phyloP scores from a whole-genome alignment of 208 protist genomes.

The Trypanosoma melophagium region DNA sequence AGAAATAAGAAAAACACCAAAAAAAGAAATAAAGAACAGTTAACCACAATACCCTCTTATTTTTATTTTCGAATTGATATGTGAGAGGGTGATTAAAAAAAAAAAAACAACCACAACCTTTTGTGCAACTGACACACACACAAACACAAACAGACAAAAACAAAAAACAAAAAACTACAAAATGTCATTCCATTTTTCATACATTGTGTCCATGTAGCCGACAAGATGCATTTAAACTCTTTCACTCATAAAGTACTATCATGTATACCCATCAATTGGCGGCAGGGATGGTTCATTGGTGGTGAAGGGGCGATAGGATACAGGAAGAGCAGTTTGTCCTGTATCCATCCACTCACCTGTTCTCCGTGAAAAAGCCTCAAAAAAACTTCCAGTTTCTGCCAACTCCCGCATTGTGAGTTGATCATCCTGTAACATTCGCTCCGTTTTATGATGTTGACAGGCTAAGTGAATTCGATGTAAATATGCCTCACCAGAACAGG shows the following conservation, averaged over 20 bases:
- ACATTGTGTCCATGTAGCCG: too few relatives aligned
- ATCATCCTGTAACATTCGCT: neutral
- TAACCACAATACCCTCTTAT: too few relatives aligned
- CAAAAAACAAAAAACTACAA: too few relatives aligned
- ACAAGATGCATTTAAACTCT: neutral
- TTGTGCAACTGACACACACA: too few relatives aligned
- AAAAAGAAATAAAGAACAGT: too few relatives aligned
- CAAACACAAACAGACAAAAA: too few relatives aligned
- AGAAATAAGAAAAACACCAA: too few relatives aligned
- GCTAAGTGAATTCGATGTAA: slow-evolving; percentile 26
- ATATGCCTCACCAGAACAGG: slow-evolving; percentile 31
- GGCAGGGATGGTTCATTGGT: slow-evolving; percentile 69
- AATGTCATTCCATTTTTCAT: too few relatives aligned
- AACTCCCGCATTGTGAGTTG: neutral
- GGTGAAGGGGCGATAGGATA: slow-evolving; percentile 51
- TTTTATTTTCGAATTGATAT: too few relatives aligned
- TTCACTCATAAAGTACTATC: neutral
- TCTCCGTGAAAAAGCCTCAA: slow-evolving; percentile 33
- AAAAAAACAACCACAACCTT: too few relatives aligned
- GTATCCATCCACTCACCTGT: neutral
- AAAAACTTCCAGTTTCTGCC: slow-evolving; percentile 39
- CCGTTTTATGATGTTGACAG: slow-evolving; percentile 24
- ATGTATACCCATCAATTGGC: neutral
- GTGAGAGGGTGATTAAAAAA: too few relatives aligned
- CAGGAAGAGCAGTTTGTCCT: slow-evolving; percentile 36